These are phyloP conservation scores for Coffea eugenioides DNA, from an alignment of 257 asterid species.

Conservation along the genomic window DNA sequence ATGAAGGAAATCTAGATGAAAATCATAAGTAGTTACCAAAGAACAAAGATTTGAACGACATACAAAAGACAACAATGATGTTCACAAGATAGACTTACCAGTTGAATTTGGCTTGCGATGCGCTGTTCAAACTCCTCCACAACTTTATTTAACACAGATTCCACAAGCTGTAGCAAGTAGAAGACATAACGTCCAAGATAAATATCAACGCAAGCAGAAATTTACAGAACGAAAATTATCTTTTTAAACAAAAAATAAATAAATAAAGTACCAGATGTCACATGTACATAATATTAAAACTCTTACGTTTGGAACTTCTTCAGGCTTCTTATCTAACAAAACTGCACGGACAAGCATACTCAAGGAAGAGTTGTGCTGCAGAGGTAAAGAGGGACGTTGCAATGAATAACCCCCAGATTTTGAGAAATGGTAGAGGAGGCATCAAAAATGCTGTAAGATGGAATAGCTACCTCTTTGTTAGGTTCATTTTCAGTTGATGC, in stretches of 20 bases:
- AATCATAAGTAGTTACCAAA: neutral
- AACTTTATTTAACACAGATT: constrained; percentile 78
- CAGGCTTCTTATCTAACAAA: constrained; percentile 80
- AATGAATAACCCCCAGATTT: neutral
- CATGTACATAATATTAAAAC: neutral
- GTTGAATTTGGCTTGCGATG: constrained; percentile 55
- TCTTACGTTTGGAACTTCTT: constrained; percentile 85
- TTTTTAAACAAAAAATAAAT: neutral
- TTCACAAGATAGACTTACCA: constrained; percentile 36
- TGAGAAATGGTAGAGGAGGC: constrained; percentile 5
- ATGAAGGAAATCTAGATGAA: neutral
- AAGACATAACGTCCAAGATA: constrained; percentile 13
- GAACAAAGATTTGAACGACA: neutral
- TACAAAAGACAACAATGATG: neutral
- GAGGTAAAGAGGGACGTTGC: constrained; percentile 8
- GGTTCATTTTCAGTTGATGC: constrained; percentile 39
- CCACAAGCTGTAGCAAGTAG: constrained; percentile 70
- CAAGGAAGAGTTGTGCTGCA: constrained; percentile 81
- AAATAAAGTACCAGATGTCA: neutral
- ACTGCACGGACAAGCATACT: constrained; percentile 73
- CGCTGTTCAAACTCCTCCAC: constrained; percentile 85
- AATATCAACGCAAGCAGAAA: constrained; percentile 4
- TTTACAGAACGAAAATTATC: neutral
- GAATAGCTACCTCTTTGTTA: constrained; percentile 51
- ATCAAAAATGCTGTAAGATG: constrained; percentile 5